Conservation (phyloP, 2,329 filamentous ascomycete genomes). For the Exophiala mesophila region DNA sequence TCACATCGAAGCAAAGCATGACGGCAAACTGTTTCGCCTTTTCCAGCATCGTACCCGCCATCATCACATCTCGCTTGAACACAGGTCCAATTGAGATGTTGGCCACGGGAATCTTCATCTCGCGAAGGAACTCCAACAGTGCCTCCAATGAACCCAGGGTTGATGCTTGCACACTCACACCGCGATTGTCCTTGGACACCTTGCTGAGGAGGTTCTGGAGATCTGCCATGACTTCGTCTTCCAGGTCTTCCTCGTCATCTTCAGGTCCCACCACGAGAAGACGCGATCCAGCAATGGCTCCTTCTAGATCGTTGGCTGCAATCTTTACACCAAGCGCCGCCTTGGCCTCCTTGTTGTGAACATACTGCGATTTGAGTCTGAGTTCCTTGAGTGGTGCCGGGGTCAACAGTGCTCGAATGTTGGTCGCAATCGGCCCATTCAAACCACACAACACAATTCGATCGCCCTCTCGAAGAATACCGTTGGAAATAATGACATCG, state of each 20-base stretch:
- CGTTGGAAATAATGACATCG: slow-evolving; percentile 93
- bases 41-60: slow-evolving; percentile 88
- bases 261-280: slow-evolving; percentile 90
- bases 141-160: slow-evolving; percentile 96
- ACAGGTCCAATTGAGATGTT: slow-evolving; percentile 97
- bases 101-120: slow-evolving; percentile 93
- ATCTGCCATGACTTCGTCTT: slow-evolving; percentile 94
- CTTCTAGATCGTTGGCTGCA: slow-evolving; percentile 88
- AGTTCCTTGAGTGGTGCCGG: slow-evolving; percentile 90
- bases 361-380: slow-evolving; percentile 90
- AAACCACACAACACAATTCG: slow-evolving; percentile 91
- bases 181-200: slow-evolving; percentile 85
- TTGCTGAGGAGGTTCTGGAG: slow-evolving; percentile 84
- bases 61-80: slow-evolving; percentile 96
- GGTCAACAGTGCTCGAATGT: slow-evolving; percentile 89
- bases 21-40: slow-evolving; percentile 94
- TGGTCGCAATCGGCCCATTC: slow-evolving; percentile 92
- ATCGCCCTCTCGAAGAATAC: slow-evolving; percentile 89
- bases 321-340: slow-evolving; percentile 98
- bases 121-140: slow-evolving; percentile 89
- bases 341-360: slow-evolving; percentile 99
- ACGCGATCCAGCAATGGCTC: slow-evolving; percentile 92
- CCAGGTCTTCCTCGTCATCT: slow-evolving; percentile 93
- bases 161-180: slow-evolving; percentile 95
- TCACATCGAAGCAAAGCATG: slow-evolving; percentile 99